phyloP scores from a whole-genome alignment of 257 asterid genomes.

The Ophiorrhiza pumila region DNA sequence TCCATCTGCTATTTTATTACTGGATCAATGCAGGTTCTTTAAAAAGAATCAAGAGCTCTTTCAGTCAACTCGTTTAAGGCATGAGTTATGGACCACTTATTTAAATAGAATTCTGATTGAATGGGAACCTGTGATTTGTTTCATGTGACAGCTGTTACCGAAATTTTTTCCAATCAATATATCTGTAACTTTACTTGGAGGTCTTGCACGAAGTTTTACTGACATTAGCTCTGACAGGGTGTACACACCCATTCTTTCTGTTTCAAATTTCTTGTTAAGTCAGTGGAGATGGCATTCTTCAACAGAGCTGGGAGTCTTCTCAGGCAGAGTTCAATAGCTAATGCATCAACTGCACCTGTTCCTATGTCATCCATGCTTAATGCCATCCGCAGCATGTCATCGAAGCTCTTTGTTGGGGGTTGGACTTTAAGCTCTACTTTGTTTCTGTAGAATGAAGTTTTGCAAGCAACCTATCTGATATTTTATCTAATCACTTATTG shows the following conservation, averaged over 20 bases:
- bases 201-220: background rate
- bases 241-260: background rate
- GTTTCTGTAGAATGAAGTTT: background rate
- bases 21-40: background rate
- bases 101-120: background rate
- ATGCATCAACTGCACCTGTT: conserved; percentile 30
- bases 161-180: background rate
- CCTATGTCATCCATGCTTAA: conserved; percentile 44
- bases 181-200: background rate
- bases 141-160: background rate
- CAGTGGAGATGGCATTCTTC: conserved; percentile 57
- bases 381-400: conserved; percentile 72
- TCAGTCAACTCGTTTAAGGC: background rate
- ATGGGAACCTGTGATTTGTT: background rate
- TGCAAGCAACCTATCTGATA: background rate
- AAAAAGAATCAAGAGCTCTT: background rate
- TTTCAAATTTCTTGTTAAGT: conserved; percentile 26
- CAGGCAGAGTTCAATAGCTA: conserved; percentile 43
- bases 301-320: conserved; percentile 54
- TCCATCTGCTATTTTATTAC: background rate
- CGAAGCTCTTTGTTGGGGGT: conserved; percentile 76
- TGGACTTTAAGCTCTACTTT: background rate
- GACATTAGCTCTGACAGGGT: background rate
- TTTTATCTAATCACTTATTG: background rate
- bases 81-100: background rate